A percentile compares a stretch with the other conserved stretches of the same genome.
These are phyloP conservation scores for Tylopilus felleus DNA, from an alignment of 768 basidiomycete species.

Conservation along the genomic window DNA sequence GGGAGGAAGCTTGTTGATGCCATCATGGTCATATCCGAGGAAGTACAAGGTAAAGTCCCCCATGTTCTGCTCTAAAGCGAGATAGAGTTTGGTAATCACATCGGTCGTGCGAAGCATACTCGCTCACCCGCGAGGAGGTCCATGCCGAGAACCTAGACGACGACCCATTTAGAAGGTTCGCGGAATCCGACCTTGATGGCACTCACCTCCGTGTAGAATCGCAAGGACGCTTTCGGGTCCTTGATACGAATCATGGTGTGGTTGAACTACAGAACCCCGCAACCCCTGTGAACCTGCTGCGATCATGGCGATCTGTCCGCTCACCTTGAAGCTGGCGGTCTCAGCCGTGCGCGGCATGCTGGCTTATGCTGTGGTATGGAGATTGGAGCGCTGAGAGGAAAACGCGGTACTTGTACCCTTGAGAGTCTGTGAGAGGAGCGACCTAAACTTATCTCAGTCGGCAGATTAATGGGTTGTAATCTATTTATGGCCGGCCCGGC, in stretches of 20 bases:
- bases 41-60: slow-evolving; percentile 78
- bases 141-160: slow-evolving; percentile 64
- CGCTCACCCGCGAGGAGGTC: slow-evolving; percentile 56
- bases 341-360: slow-evolving; percentile 63
- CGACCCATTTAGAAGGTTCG: not conserved
- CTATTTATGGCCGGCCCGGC: slow-evolving; percentile 15
- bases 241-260: slow-evolving; percentile 89
- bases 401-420: slow-evolving; percentile 1
- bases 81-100: slow-evolving; percentile 2
- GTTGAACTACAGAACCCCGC: slow-evolving; percentile 52
- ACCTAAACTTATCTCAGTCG: not conserved
- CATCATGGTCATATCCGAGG: slow-evolving; percentile 72
- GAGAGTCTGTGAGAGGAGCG: not conserved
- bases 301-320: not conserved
- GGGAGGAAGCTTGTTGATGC: slow-evolving; percentile 40
- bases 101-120: not conserved
- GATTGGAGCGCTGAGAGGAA: not conserved
- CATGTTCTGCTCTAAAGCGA: slow-evolving; percentile 46
- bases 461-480: not conserved
- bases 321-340: slow-evolving; percentile 62
- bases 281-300: not conserved
- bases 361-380: slow-evolving; percentile 13
- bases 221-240: slow-evolving; percentile 77
- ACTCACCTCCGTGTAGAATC: slow-evolving; percentile 74
- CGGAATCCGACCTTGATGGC: not conserved